Evolutionary conservation across 805 yeast species (phyloP).

Genomic region (Wickerhamiella dianesei): DNA sequence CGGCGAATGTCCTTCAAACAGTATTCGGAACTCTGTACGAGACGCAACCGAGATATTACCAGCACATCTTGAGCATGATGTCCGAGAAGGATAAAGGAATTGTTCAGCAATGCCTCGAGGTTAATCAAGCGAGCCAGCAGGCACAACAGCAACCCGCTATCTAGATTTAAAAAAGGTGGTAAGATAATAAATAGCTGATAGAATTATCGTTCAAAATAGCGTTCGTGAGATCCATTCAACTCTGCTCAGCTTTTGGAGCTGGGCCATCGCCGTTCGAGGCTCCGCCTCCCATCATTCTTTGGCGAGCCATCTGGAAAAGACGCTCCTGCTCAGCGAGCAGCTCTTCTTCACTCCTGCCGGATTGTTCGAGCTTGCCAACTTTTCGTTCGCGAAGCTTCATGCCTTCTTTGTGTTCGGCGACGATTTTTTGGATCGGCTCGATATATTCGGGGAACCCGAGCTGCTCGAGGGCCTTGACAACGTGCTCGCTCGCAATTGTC

Average conservation of each 20-base stretch:
- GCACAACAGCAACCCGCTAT: too few species aligned
- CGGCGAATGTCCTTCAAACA: conserved; percentile 51
- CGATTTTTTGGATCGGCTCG: conserved; percentile 63
- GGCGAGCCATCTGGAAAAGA: conserved; percentile 40
- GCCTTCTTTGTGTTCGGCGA: conserved; percentile 76
- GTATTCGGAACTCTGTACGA: conserved; percentile 38
- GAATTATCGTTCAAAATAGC: too few species aligned
- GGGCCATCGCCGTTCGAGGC: background rate
- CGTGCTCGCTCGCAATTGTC: conserved; percentile 94
- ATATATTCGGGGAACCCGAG: conserved; percentile 78
- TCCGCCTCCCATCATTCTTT: conserved; percentile 17
- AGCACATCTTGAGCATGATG: conserved; percentile 32
- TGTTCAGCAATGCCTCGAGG: conserved; percentile 24
- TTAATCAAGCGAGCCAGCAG: background rate
- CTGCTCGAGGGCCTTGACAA: conserved; percentile 73
- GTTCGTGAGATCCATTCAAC: background rate
- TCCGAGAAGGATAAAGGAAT: conserved; percentile 27
- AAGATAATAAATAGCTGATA: conserved; percentile 1
- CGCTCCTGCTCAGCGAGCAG: conserved; percentile 84
- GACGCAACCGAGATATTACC: conserved; percentile 36
- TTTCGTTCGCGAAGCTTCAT: conserved; percentile 77
- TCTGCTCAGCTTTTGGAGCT: background rate
- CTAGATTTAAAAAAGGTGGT: too few species aligned
- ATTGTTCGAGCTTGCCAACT: conserved; percentile 82
- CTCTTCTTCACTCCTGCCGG: conserved; percentile 88